phyloP scores from a whole-genome alignment of 2,329 filamentous ascomycete genomes.

The Coniochaeta prunicola region DNA sequence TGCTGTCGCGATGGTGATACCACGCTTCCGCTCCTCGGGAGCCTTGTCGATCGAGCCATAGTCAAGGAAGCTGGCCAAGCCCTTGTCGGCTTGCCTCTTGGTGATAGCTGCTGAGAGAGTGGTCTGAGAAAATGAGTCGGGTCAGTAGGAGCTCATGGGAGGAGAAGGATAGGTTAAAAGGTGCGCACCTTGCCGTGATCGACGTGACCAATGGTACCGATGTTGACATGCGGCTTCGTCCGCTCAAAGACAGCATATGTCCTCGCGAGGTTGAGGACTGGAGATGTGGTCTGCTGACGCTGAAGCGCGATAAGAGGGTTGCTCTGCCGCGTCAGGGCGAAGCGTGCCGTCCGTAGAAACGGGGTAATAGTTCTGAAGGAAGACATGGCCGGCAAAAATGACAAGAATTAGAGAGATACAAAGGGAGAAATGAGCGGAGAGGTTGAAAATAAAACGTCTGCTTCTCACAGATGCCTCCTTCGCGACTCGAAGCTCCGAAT shows the following conservation, averaged over 20 bases:
- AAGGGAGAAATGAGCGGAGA: constrained; percentile 12
- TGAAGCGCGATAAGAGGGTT: constrained; percentile 70
- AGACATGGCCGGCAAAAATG: constrained; percentile 51
- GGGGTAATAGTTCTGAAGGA: constrained; percentile 72
- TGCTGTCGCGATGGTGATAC: constrained; percentile 97
- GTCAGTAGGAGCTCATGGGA: constrained; percentile 4
- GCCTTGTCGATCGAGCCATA: constrained; percentile 99
- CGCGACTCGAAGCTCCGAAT: background rate
- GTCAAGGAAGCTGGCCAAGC: constrained; percentile 87
- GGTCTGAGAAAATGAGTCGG: constrained; percentile 51
- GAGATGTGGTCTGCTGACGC: constrained; percentile 57
- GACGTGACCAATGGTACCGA: constrained; percentile 78
- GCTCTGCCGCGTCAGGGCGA: constrained; percentile 58
- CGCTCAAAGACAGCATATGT: constrained; percentile 72
- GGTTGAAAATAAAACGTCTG: background rate
- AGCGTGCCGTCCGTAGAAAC: constrained; percentile 74
- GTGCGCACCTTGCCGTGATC: constrained; percentile 90
- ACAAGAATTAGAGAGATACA: constrained; percentile 6
- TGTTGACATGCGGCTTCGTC: constrained; percentile 96
- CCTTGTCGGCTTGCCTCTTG: constrained; percentile 94
- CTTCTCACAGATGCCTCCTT: constrained; percentile 1
- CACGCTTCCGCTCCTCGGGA: constrained; percentile 98
- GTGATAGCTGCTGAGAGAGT: constrained; percentile 98
- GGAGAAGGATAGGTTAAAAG: background rate
- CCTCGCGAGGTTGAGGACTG: constrained; percentile 58